These are phyloP conservation scores for Euphorbia pulcherrima DNA, from an alignment of 345 rosid species.

Conservation along the genomic window DNA sequence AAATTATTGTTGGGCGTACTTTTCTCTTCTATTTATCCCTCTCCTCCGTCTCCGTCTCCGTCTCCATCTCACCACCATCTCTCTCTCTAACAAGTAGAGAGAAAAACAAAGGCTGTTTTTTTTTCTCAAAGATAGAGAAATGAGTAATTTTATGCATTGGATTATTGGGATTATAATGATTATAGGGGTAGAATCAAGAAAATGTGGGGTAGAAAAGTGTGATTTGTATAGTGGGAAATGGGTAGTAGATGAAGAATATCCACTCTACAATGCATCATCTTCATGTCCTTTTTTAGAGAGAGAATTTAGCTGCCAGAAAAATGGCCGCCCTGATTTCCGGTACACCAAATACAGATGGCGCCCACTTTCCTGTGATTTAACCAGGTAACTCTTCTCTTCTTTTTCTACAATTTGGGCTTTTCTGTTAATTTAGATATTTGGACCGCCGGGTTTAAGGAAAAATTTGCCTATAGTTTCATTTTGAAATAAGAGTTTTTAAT, in stretches of 20 bases:
- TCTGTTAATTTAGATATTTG: no score
- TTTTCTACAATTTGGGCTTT: neutral
- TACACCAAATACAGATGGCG: conserved; percentile 53
- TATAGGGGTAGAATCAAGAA: no score
- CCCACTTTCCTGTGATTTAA: conserved; percentile 41
- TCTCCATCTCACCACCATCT: neutral
- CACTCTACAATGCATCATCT: conserved; percentile 20
- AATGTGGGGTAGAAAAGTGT: neutral
- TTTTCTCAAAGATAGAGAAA: no score
- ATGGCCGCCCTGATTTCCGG: conserved; percentile 47
- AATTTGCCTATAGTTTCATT: no score
- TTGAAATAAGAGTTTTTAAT: no score
- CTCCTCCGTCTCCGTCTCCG: neutral
- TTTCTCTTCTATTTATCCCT: no score
- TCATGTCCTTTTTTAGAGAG: conserved; percentile 44
- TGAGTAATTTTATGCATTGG: no score
- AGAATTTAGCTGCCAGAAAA: conserved; percentile 50
- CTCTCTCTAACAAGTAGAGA: no score
- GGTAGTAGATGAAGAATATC: conserved; percentile 15
- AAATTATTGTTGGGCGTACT: no score
- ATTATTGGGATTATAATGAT: no score
- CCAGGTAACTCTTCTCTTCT: conserved; percentile 29
- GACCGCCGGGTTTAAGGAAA: no score
- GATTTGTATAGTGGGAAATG: conserved; percentile 21
- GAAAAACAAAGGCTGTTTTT: no score